Evolutionary conservation across 352 stramenopile genomes (phyloP).

Genomic region (Globisporangium okanoganense): DNA sequence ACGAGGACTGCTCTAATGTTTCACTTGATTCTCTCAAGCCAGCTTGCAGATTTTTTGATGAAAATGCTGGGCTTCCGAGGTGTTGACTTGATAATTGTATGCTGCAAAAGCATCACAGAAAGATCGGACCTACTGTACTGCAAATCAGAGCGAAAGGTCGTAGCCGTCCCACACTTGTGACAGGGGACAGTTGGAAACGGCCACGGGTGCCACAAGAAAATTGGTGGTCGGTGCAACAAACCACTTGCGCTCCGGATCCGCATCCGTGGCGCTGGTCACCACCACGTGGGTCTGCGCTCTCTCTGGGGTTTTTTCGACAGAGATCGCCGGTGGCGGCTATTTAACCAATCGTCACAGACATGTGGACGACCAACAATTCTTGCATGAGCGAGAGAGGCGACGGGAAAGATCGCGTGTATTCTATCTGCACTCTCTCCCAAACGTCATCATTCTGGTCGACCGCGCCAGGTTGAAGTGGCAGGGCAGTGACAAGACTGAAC

Average conservation of each 20-base stretch:
- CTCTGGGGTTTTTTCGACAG: neutral
- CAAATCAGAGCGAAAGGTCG: neutral
- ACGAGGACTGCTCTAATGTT: too few relatives aligned
- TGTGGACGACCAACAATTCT: neutral
- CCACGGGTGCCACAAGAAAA: neutral
- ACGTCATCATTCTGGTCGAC: neutral
- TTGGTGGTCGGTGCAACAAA: too few relatives aligned
- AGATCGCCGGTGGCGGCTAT: neutral
- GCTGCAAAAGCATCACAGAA: neutral
- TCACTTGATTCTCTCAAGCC: neutral
- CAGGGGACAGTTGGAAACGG: neutral
- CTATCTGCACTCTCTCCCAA: neutral
- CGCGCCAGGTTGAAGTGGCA: neutral
- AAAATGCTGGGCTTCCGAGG: too few relatives aligned
- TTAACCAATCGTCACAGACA: neutral
- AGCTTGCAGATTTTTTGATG: too few relatives aligned
- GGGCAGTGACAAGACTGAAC: too few relatives aligned
- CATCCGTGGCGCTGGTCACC: neutral
- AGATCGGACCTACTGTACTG: too few relatives aligned
- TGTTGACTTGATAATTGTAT: neutral
- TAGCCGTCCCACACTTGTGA: conserved; percentile 4
- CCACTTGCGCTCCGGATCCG: neutral
- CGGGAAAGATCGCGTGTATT: neutral
- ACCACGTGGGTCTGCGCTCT: neutral
- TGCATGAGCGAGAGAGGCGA: neutral